Conservation (phyloP, 371 early-diverging fungal species). For the Apophysomyces sp. region DNA sequence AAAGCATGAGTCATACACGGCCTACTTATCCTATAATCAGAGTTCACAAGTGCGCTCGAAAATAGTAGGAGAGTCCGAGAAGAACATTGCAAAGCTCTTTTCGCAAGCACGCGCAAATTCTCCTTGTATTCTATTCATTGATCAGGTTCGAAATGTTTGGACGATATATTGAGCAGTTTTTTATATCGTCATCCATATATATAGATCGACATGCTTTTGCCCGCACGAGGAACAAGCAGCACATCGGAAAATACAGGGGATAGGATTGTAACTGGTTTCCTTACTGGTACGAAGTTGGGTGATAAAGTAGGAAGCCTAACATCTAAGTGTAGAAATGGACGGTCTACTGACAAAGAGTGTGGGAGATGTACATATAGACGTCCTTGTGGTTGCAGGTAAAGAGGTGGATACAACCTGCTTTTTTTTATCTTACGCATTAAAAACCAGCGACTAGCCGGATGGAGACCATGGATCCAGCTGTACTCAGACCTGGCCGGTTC, state of each 20-base stretch:
- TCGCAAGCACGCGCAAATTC: slow-evolving; percentile 74
- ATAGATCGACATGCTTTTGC: slow-evolving; percentile 73
- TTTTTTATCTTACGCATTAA: neutral
- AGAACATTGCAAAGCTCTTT: slow-evolving; percentile 72
- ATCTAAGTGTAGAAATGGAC: slow-evolving; percentile 70
- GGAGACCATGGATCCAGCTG: slow-evolving; percentile 90
- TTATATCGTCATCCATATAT: neutral
- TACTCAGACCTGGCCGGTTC: slow-evolving; percentile 98
- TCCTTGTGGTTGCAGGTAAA: slow-evolving; percentile 75
- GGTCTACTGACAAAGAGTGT: slow-evolving; percentile 63
- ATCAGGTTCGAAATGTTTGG: slow-evolving; percentile 53
- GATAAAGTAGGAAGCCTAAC: neutral
- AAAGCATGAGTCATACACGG: neutral
- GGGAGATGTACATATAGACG: slow-evolving; percentile 51
- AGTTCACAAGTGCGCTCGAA: slow-evolving; percentile 79
- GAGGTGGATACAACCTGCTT: neutral
- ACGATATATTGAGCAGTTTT: neutral
- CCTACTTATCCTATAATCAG: slow-evolving; percentile 15
- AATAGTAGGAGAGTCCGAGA: slow-evolving; percentile 83
- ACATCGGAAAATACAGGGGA: slow-evolving; percentile 80
- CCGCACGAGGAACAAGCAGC: slow-evolving; percentile 64
- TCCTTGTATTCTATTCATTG: slow-evolving; percentile 84
- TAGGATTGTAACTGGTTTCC: slow-evolving; percentile 76
- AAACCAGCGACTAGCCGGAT: slow-evolving; percentile 59
- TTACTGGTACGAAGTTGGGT: slow-evolving; percentile 59